Percentiles rank a stretch among this genome's conserved stretches.
These are phyloP conservation scores for Theobroma grandiflorum DNA, from an alignment of 441 rosid genomes.

Conservation along the genomic window DNA sequence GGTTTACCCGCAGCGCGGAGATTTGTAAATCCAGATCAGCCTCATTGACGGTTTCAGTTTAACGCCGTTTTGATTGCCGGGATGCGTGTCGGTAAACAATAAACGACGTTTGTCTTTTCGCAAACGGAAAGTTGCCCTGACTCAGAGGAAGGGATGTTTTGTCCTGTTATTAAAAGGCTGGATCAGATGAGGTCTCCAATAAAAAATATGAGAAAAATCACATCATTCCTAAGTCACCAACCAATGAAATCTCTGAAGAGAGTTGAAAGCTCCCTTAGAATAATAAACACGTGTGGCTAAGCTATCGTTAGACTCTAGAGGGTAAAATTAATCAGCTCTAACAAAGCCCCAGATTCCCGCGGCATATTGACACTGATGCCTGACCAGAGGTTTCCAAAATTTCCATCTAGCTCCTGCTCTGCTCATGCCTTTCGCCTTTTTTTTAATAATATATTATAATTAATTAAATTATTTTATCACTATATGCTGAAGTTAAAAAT, in stretches of 20 bases:
- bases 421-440: too few species aligned
- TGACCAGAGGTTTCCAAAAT: too few species aligned
- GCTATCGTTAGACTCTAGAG: too few species aligned
- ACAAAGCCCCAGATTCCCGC: too few species aligned
- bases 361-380: too few species aligned
- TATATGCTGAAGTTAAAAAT: too few species aligned
- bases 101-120: slow-evolving; percentile 30
- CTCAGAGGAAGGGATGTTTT: slow-evolving; percentile 19
- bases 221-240: not conserved
- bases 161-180: slow-evolving; percentile 37
- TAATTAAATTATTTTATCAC: too few species aligned
- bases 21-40: not conserved
- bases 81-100: not conserved
- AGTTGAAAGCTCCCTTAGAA: not conserved
- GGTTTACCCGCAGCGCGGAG: slow-evolving; percentile 28
- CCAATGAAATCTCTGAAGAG: not conserved
- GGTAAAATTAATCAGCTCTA: too few species aligned
- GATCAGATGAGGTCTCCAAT: not conserved
- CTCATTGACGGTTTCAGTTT: not conserved
- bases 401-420: too few species aligned
- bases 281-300: too few species aligned
- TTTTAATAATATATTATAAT: too few species aligned
- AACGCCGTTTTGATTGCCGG: not conserved
- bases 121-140: slow-evolving; percentile 35
- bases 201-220: not conserved